phyloP scores from a whole-genome alignment of 495 filamentous ascomycete genomes.

The Podospora comata region DNA sequence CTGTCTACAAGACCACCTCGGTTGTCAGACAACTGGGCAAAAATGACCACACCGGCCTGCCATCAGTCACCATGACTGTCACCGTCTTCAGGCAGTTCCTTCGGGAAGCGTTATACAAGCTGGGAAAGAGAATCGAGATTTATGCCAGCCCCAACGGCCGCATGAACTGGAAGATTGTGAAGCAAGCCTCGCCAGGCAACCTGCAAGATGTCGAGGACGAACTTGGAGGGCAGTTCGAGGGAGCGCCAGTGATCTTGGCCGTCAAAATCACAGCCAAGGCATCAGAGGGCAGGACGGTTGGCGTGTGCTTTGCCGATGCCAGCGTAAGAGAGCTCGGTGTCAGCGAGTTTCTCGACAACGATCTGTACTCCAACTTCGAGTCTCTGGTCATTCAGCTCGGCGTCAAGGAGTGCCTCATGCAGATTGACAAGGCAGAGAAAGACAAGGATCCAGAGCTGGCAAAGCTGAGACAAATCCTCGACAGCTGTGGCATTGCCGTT shows the following conservation, averaged over 20 bases:
- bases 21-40: constrained; percentile 86
- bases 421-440: constrained; percentile 61
- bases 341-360: constrained; percentile 96
- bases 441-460: constrained; percentile 84
- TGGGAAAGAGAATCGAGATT: constrained; percentile 88
- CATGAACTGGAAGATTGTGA: constrained; percentile 85
- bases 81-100: constrained; percentile 96
- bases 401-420: constrained; percentile 87
- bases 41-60: constrained; percentile 73
- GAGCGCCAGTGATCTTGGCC: constrained; percentile 87
- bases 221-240: constrained; percentile 80
- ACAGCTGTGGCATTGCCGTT: constrained; percentile 85
- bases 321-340: constrained; percentile 94
- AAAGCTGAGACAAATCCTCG: constrained; percentile 83
- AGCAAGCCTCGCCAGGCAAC: constrained; percentile 93
- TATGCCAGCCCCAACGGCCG: constrained; percentile 70
- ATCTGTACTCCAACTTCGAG: constrained; percentile 97
- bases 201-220: constrained; percentile 97
- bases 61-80: constrained; percentile 88
- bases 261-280: constrained; percentile 90
- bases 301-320: constrained; percentile 97
- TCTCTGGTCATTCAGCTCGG: constrained; percentile 93
- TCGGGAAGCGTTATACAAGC: constrained; percentile 84
- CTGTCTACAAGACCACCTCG: constrained; percentile 96
- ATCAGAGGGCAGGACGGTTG: constrained; percentile 78